Conservation (phyloP, 164 flowering plant genomes). For the Umbilicus rupestris region DNA sequence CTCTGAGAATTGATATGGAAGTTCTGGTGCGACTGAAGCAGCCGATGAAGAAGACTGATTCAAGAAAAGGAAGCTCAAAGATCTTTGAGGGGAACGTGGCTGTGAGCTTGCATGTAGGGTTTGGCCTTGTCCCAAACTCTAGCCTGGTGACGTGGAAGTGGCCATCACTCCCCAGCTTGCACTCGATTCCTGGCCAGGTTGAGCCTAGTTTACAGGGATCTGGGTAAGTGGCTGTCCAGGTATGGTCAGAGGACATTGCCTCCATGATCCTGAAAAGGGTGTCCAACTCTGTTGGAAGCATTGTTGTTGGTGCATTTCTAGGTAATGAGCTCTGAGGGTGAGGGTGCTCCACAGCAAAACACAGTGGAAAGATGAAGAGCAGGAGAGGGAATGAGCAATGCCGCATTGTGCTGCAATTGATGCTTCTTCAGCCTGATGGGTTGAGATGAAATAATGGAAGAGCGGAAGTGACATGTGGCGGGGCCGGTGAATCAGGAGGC, state of each 20-base stretch:
- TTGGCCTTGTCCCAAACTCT: constrained; percentile 59
- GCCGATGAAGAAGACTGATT: constrained; percentile 56
- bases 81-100: constrained; percentile 56
- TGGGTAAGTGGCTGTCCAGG: constrained; percentile 56
- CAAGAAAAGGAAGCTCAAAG: constrained; percentile 53
- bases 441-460: background rate
- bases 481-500: background rate
- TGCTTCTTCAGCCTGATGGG: background rate
- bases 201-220: constrained; percentile 48
- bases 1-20: constrained; percentile 21
- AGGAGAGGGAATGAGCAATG: constrained; percentile 1
- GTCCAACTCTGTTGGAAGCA: constrained; percentile 48
- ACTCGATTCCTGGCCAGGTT: constrained; percentile 71
- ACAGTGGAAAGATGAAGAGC: background rate
- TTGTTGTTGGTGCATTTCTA: constrained; percentile 12
- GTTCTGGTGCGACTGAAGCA: constrained; percentile 61
- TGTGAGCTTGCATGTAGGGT: constrained; percentile 54
- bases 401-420: background rate
- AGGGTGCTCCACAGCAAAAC: background rate
- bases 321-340: background rate
- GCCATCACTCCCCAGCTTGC: constrained; percentile 42
- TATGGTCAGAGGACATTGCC: constrained; percentile 54
- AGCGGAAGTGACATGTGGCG: constrained; percentile 2
- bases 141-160: constrained; percentile 61
- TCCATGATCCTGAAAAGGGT: constrained; percentile 79